Percentiles rank a stretch among this genome's conserved stretches.
These are phyloP conservation scores for Xylaria acuta DNA, from an alignment of 495 filamentous ascomycete genomes.

Conservation along the genomic window DNA sequence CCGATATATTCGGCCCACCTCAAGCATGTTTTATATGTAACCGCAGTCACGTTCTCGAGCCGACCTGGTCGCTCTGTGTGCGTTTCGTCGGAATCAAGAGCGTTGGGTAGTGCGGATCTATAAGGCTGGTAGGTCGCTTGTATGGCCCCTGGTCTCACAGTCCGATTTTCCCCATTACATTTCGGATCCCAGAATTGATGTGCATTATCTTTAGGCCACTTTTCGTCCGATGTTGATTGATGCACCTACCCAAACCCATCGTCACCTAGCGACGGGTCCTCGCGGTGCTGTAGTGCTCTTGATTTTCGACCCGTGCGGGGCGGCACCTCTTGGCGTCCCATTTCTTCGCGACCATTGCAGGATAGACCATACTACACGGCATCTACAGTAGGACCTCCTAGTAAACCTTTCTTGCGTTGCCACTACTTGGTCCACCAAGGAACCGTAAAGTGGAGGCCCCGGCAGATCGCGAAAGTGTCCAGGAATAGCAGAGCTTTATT, in stretches of 20 bases:
- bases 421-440: slow-evolving; percentile 11
- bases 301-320: slow-evolving; percentile 9
- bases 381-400: not conserved
- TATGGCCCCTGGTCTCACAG: too few species aligned
- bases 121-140: not conserved
- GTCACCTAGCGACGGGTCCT: too few species aligned
- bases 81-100: not conserved
- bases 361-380: not conserved
- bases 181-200: not conserved
- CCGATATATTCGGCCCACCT: not conserved
- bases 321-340: slow-evolving; percentile 9
- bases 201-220: not conserved
- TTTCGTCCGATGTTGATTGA: not conserved
- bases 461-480: slow-evolving; percentile 18
- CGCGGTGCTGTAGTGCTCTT: not conserved
- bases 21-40: not conserved
- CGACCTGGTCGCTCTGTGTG: not conserved
- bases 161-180: not conserved
- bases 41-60: not conserved
- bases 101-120: not conserved
- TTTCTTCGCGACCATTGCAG: slow-evolving; percentile 4
- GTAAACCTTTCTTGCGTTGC: not conserved
- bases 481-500: slow-evolving; percentile 13
- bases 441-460: slow-evolving; percentile 10
- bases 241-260: not conserved